These are phyloP conservation scores for Kodamaea neixiangensis DNA, from an alignment of 805 yeast genomes.

Conservation along the genomic window DNA sequence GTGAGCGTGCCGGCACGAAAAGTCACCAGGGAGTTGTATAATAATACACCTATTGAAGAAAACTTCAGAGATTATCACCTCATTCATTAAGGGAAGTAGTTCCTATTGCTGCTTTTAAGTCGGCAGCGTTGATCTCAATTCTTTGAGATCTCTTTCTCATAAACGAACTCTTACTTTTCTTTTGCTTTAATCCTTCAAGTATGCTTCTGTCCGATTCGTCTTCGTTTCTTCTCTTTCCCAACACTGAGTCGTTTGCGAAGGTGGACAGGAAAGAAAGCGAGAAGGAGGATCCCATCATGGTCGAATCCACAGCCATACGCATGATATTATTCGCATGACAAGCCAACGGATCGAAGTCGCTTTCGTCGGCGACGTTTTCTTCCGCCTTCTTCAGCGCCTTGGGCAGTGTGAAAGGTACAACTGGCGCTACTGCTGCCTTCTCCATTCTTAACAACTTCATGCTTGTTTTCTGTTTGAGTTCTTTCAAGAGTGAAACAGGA, in stretches of 20 bases:
- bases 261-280: conserved; percentile 39
- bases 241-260: conserved; percentile 35
- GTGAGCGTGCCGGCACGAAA: not conserved
- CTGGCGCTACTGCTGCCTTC: conserved; percentile 4
- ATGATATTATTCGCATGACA: conserved; percentile 49
- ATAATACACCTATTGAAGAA: not conserved
- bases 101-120: conserved; percentile 33
- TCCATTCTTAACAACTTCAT: conserved; percentile 14
- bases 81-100: conserved; percentile 1
- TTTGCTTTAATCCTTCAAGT: conserved; percentile 17
- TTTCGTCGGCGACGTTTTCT: conserved; percentile 17
- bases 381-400: conserved; percentile 4
- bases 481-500: conserved; percentile 26
- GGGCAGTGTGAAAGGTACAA: not conserved
- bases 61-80: not conserved
- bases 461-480: conserved; percentile 16
- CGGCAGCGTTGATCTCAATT: conserved; percentile 41
- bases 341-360: conserved; percentile 41
- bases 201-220: conserved; percentile 24
- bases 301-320: conserved; percentile 50
- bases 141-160: conserved; percentile 22
- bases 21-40: not conserved
- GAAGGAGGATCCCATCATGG: conserved; percentile 45
- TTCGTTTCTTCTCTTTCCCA: conserved; percentile 20
- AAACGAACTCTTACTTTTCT: conserved; percentile 15